phyloP scores from a whole-genome alignment of 1,139 yeast species.

The Candida buenavistaensis region DNA sequence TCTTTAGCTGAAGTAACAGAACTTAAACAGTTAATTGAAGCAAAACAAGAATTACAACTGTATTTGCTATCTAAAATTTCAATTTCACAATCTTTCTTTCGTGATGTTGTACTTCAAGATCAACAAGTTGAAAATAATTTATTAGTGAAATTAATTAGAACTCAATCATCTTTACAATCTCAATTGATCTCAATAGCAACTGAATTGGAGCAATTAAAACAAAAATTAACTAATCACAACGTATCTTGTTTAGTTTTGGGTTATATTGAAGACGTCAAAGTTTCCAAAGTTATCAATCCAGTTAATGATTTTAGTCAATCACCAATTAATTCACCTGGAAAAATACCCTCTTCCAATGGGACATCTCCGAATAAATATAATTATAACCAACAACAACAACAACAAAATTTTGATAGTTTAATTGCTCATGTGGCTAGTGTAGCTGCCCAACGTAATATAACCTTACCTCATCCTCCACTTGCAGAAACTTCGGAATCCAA shows the following conservation, averaged over 20 bases:
- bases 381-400: slow-evolving; percentile 7
- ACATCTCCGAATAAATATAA: slow-evolving; percentile 10
- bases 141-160: slow-evolving; percentile 34
- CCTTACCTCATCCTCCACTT: slow-evolving; percentile 42
- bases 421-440: slow-evolving; percentile 54
- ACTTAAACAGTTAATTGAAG: slow-evolving; percentile 31
- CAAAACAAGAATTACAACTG: slow-evolving; percentile 31
- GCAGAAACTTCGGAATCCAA: slow-evolving; percentile 32
- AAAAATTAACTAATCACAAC: slow-evolving; percentile 39
- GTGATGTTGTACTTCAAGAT: slow-evolving; percentile 21
- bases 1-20: slow-evolving; percentile 29
- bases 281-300: slow-evolving; percentile 14
- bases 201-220: slow-evolving; percentile 32
- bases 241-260: slow-evolving; percentile 47
- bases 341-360: slow-evolving; percentile 1
- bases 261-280: slow-evolving; percentile 45
- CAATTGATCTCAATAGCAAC: slow-evolving; percentile 27
- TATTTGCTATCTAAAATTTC: slow-evolving; percentile 34
- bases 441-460: slow-evolving; percentile 51
- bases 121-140: slow-evolving; percentile 26
- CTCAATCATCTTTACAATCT: slow-evolving; percentile 33
- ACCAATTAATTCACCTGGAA: slow-evolving; percentile 7
- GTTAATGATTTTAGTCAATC: slow-evolving; percentile 6
- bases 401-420: slow-evolving; percentile 40
- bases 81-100: slow-evolving; percentile 37